These are phyloP conservation scores for Fusarium robinianum DNA, from an alignment of 2,329 filamentous ascomycete species.

Conservation along the genomic window DNA sequence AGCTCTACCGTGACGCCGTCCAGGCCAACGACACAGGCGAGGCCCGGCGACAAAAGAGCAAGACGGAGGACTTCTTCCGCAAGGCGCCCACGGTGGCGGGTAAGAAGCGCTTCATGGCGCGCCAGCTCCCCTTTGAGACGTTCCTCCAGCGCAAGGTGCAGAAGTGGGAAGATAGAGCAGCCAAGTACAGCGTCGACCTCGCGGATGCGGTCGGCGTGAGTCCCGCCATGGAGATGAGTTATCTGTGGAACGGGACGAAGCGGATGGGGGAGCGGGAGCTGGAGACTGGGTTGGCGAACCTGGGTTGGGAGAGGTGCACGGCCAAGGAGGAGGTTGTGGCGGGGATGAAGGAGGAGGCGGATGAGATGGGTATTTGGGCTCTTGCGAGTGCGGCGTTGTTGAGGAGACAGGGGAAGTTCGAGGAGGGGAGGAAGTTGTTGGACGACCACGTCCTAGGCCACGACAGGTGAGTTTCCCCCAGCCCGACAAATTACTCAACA, in stretches of 20 bases:
- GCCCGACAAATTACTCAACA: background rate
- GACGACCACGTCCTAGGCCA: conserved; percentile 66
- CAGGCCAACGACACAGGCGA: conserved; percentile 45
- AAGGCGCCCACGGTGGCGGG: conserved; percentile 76
- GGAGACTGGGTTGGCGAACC: conserved; percentile 61
- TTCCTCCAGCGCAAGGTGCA: conserved; percentile 82
- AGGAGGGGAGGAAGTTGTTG: conserved; percentile 69
- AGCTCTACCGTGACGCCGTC: conserved; percentile 72
- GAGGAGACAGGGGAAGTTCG: conserved; percentile 64
- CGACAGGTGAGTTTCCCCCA: conserved; percentile 55
- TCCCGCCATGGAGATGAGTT: conserved; percentile 88
- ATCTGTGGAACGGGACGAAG: conserved; percentile 89
- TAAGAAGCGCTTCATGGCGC: conserved; percentile 87
- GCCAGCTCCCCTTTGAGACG: conserved; percentile 85
- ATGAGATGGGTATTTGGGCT: conserved; percentile 67
- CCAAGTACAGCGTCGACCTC: conserved; percentile 67
- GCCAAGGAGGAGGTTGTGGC: conserved; percentile 46
- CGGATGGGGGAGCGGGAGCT: conserved; percentile 73
- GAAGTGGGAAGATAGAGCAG: conserved; percentile 84
- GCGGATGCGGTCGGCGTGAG: conserved; percentile 80
- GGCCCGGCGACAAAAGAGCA: conserved; percentile 61
- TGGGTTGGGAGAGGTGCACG: conserved; percentile 69
- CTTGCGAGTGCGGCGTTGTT: conserved; percentile 69
- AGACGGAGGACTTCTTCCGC: conserved; percentile 71
- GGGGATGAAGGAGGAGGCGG: conserved; percentile 56